Evolutionary conservation across 306 rosid genomes (phyloP).

Genomic region (Alnus rubra): DNA sequence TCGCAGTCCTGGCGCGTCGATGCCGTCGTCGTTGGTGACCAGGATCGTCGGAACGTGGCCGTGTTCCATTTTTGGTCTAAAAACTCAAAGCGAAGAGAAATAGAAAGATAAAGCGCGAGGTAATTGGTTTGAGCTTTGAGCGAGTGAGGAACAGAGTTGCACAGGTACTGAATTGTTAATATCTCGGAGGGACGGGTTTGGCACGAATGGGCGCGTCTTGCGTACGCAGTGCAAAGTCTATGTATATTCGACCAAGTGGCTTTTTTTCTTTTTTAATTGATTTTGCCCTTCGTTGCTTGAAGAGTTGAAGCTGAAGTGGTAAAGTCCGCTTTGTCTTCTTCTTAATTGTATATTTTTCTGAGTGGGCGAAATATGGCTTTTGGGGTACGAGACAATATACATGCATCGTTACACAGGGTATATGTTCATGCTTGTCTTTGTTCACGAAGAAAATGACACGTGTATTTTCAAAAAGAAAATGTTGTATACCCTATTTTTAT

Average conservation of each 20-base stretch:
- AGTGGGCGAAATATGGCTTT: too few relatives aligned
- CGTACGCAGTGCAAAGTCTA: neutral
- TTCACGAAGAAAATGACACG: too few relatives aligned
- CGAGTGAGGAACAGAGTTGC: neutral
- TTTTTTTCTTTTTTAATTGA: neutral
- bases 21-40: conserved; percentile 95
- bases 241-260: conserved; percentile 2
- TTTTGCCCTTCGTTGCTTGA: too few relatives aligned
- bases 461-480: too few relatives aligned
- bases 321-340: too few relatives aligned
- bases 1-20: conserved; percentile 84
- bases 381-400: too few relatives aligned
- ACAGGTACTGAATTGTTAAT: too few relatives aligned
- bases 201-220: conserved; percentile 1
- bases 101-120: neutral
- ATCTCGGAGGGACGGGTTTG: neutral
- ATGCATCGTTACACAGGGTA: too few relatives aligned
- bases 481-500: too few relatives aligned
- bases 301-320: too few relatives aligned
- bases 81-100: neutral
- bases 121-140: neutral
- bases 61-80: conserved; percentile 46
- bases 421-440: too few relatives aligned
- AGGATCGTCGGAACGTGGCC: conserved; percentile 49
- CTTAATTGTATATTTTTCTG: too few relatives aligned